These are phyloP conservation scores for Halophytophthora polymorphica DNA, from an alignment of 352 stramenopile genomes.

Conservation along the genomic window DNA sequence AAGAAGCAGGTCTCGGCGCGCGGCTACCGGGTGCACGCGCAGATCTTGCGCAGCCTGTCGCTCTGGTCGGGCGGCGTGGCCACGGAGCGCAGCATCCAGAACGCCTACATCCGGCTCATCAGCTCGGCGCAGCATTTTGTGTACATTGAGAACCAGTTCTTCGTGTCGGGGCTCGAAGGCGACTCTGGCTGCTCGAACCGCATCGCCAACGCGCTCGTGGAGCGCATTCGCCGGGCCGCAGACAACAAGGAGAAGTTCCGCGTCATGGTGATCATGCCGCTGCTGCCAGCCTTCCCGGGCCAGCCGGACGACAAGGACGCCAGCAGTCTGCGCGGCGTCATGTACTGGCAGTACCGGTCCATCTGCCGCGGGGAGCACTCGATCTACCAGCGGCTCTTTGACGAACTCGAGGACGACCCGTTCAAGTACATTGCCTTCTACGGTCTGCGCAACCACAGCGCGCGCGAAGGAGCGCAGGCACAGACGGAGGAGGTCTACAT, in stretches of 20 bases:
- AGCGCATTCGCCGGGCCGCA: conserved; percentile 68
- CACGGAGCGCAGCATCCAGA: conserved; percentile 88
- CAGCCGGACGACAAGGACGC: conserved; percentile 78
- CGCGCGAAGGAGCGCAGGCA: conserved; percentile 29
- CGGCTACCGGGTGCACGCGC: conserved; percentile 50
- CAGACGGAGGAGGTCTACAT: conserved; percentile 84
- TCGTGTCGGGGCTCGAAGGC: conserved; percentile 82
- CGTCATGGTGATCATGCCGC: conserved; percentile 82
- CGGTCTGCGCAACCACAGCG: conserved; percentile 64
- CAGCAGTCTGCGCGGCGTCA: conserved; percentile 78
- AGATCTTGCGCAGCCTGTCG: conserved; percentile 81
- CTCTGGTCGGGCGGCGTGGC: conserved; percentile 73
- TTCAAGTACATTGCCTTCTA: conserved; percentile 90
- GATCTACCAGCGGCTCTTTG: conserved; percentile 77
- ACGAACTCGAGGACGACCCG: conserved; percentile 70
- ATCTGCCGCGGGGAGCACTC: conserved; percentile 81
- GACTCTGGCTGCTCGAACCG: conserved; percentile 79
- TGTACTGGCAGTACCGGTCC: conserved; percentile 87
- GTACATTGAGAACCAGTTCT: conserved; percentile 93
- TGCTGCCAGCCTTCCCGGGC: conserved; percentile 79
- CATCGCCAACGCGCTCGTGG: conserved; percentile 76
- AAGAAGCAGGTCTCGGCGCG: conserved; percentile 24
- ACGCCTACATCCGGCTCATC: conserved; percentile 89
- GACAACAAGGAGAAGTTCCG: conserved; percentile 84
- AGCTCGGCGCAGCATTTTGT: conserved; percentile 83